A percentile compares a stretch with the other conserved stretches of the same genome.
These are phyloP conservation scores for Nevesoporus exiguus DNA, from an alignment of 768 basidiomycete genomes.

Conservation along the genomic window DNA sequence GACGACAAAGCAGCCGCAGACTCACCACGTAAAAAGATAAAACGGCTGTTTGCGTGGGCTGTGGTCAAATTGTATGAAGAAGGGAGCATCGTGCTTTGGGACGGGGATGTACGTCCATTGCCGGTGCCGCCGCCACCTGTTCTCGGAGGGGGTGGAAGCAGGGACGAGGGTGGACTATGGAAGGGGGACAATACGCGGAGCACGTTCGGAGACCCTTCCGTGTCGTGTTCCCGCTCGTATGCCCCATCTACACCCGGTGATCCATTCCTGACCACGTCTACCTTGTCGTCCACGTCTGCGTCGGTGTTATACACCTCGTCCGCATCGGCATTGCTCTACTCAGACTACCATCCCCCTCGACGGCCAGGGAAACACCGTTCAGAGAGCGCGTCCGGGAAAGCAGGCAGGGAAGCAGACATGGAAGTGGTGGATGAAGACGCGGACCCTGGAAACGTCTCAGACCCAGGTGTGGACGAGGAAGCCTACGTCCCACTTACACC, in stretches of 20 bases:
- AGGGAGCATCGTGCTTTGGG: constrained; percentile 73
- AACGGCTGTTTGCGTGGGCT: constrained; percentile 65
- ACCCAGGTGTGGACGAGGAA: constrained; percentile 53
- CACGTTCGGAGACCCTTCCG: constrained; percentile 26
- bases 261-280: neutral
- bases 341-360: constrained; percentile 25
- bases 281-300: constrained; percentile 11
- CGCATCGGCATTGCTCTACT: constrained; percentile 23
- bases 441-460: constrained; percentile 41
- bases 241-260: constrained; percentile 12
- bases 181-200: constrained; percentile 29
- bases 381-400: neutral
- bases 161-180: constrained; percentile 43
- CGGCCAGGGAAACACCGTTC: neutral
- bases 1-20: neutral
- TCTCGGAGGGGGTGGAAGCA: neutral
- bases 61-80: constrained; percentile 63
- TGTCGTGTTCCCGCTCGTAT: constrained; percentile 16
- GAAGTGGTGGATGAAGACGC: neutral
- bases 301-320: constrained; percentile 26
- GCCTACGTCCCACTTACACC: constrained; percentile 63
- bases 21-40: constrained; percentile 46
- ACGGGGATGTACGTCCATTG: constrained; percentile 50
- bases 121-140: constrained; percentile 17
- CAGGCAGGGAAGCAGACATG: neutral